phyloP scores from a whole-genome alignment of 177 flowering plant genomes.

The Vitis hybrid region DNA sequence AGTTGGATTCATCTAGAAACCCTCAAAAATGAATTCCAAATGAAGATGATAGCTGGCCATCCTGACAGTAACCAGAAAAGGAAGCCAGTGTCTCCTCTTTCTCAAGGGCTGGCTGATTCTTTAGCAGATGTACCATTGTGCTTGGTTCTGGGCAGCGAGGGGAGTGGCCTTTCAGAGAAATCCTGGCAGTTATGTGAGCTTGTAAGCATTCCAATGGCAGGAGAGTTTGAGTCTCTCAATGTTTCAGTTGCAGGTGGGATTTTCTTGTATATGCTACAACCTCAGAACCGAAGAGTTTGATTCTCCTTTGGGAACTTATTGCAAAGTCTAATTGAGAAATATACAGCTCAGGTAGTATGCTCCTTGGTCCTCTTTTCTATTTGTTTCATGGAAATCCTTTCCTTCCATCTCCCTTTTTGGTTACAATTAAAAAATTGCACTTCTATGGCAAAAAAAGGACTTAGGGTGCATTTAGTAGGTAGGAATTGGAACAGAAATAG shows the following conservation, averaged over 20 bases:
- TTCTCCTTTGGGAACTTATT: no score
- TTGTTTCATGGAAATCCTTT: no score
- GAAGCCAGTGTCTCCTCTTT: constrained; percentile 36
- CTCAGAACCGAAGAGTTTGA: constrained; percentile 7
- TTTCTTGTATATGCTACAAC: constrained; percentile 72
- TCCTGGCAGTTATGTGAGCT: constrained; percentile 59
- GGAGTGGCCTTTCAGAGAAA: constrained; percentile 70
- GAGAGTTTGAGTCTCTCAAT: constrained; percentile 84
- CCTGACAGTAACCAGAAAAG: constrained; percentile 31
- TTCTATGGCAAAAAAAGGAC: no score
- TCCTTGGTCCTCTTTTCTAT: no score
- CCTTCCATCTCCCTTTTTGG: no score
- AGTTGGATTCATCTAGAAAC: constrained; percentile 62
- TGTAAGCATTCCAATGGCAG: constrained; percentile 83
- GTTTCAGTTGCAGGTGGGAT: constrained; percentile 97
- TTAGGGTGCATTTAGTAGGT: no score
- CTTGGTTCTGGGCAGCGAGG: constrained; percentile 87
- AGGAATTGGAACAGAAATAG: no score
- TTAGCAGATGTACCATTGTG: constrained; percentile 52
- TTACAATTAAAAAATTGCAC: no score
- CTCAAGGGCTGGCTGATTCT: constrained; percentile 39
- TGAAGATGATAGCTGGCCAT: constrained; percentile 83
- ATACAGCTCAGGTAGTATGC: no score
- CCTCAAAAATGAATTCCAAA: constrained; percentile 38
- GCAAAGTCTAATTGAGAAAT: no score